phyloP scores from a whole-genome alignment of 768 basidiomycete species.

The Trametes elegans region DNA sequence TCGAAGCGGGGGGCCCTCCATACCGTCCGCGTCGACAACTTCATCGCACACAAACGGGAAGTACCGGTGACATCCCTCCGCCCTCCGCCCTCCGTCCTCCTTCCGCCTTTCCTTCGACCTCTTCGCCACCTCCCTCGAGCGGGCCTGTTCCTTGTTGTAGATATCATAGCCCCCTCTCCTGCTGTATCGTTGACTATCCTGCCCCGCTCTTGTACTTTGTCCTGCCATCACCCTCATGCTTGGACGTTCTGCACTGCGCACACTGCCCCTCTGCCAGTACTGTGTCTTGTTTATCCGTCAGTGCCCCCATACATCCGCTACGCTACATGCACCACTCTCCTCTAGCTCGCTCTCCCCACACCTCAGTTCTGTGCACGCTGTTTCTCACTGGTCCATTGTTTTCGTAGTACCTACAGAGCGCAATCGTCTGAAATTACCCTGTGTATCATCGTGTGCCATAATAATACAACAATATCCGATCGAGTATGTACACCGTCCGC shows the following conservation, averaged over 20 bases:
- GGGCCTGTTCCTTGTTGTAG: too few species aligned
- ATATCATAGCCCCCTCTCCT: not conserved
- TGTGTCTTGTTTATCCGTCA: slow-evolving; percentile 17
- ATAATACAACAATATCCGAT: slow-evolving; percentile 20
- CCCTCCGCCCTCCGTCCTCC: not conserved
- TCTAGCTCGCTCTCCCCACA: not conserved
- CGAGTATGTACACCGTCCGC: slow-evolving; percentile 9
- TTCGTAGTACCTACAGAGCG: slow-evolving; percentile 20
- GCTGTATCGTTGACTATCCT: slow-evolving; percentile 12
- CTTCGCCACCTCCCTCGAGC: not conserved
- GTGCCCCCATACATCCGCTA: slow-evolving; percentile 13
- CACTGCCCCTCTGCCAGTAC: slow-evolving; percentile 5
- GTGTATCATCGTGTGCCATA: slow-evolving; percentile 19
- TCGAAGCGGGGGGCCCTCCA: slow-evolving; percentile 17
- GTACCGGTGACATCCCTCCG: slow-evolving; percentile 21
- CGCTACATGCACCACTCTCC: slow-evolving; percentile 8
- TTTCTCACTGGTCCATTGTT: slow-evolving; percentile 11
- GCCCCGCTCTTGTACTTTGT: slow-evolving; percentile 5
- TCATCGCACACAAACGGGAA: slow-evolving; percentile 28
- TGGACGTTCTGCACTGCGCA: slow-evolving; percentile 6
- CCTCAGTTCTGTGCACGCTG: slow-evolving; percentile 8
- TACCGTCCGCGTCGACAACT: slow-evolving; percentile 21
- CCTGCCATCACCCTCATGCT: not conserved
- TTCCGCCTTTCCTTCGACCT: not conserved
- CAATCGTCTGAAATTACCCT: slow-evolving; percentile 5